phyloP scores from a whole-genome alignment of 2,329 filamentous ascomycete species.

The Neodidymelliopsis sp. region DNA sequence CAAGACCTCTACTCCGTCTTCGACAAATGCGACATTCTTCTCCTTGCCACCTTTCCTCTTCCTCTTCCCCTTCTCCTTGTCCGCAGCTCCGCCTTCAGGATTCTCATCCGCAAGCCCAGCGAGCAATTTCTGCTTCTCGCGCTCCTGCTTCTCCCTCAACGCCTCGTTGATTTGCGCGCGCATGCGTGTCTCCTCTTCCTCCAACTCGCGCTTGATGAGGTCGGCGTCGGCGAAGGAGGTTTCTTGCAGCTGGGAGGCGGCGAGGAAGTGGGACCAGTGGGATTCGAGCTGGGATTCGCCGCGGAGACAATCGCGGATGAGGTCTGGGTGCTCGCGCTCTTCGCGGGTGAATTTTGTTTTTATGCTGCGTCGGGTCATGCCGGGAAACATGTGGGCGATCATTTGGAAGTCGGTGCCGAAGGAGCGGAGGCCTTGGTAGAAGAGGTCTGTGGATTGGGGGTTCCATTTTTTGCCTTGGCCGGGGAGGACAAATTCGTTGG shows the following conservation, averaged over 20 bases:
- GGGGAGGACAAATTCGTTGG: constrained; percentile 53
- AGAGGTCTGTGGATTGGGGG: constrained; percentile 73
- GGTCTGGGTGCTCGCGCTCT: constrained; percentile 70
- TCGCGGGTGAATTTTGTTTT: constrained; percentile 86
- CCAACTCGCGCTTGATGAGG: constrained; percentile 43
- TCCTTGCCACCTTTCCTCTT: constrained; percentile 44
- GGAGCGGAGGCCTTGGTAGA: constrained; percentile 77
- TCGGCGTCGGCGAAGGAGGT: constrained; percentile 48
- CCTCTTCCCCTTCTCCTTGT: constrained; percentile 34
- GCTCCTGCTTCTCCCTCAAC: constrained; percentile 43
- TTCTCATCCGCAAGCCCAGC: constrained; percentile 30
- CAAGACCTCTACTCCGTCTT: constrained; percentile 41
- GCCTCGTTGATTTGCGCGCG: constrained; percentile 48
- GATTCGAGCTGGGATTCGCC: constrained; percentile 44
- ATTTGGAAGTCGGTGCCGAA: constrained; percentile 86
- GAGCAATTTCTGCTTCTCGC: constrained; percentile 46
- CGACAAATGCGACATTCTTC: constrained; percentile 36
- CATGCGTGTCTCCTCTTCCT: constrained; percentile 35
- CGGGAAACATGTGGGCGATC: constrained; percentile 77
- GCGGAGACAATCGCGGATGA: constrained; percentile 69
- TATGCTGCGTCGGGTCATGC: constrained; percentile 74
- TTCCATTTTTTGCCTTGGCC: constrained; percentile 66
- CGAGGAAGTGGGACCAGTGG: constrained; percentile 51
- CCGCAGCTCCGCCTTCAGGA: constrained; percentile 21
- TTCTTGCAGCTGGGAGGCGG: constrained; percentile 40